Conservation (phyloP, 2,329 filamentous ascomycete species). For the Fusarium keratoplasticum region DNA sequence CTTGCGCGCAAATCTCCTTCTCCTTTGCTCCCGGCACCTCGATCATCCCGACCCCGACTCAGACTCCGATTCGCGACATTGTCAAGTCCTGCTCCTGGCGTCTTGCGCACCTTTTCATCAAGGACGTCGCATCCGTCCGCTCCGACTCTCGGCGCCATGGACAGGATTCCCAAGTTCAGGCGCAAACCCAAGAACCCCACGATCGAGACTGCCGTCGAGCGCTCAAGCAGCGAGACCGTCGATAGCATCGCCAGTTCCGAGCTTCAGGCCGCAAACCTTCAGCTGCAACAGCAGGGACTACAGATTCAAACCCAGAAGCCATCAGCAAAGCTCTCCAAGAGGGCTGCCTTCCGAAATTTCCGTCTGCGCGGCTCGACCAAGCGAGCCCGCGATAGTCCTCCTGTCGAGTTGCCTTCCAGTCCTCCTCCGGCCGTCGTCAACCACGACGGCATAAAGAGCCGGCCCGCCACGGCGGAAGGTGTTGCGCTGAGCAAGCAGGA, state of each 20-base stretch:
- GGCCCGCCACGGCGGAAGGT: conserved; percentile 35
- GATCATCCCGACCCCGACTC: conserved; percentile 13
- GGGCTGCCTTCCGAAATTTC: conserved; percentile 58
- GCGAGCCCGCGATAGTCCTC: conserved; percentile 58
- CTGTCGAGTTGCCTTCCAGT: conserved; percentile 45
- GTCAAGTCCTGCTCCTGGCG: conserved; percentile 27
- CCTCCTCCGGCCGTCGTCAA: conserved; percentile 50
- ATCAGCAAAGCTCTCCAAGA: conserved; percentile 44
- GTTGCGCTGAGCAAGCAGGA: conserved; percentile 30
- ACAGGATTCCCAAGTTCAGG: conserved; percentile 56
- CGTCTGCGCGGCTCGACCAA: conserved; percentile 60
- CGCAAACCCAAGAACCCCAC: conserved; percentile 58
- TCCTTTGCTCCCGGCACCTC: conserved; percentile 30
- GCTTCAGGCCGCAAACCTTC: conserved; percentile 35
- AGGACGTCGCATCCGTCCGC: conserved; percentile 24
- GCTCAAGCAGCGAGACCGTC: conserved; percentile 45
- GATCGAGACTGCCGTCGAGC: conserved; percentile 55
- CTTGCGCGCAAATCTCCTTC: conserved; percentile 35
- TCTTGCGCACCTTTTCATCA: conserved; percentile 20
- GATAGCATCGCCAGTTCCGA: conserved; percentile 45
- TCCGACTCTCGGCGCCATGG: conserved; percentile 47
- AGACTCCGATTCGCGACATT: conserved; percentile 9
- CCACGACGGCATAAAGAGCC: conserved; percentile 50
- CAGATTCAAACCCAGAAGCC: conserved; percentile 31
- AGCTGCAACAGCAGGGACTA: conserved; percentile 33